Evolutionary conservation across 495 filamentous ascomycete genomes (phyloP).

Genomic region (Penicillium lagena): DNA sequence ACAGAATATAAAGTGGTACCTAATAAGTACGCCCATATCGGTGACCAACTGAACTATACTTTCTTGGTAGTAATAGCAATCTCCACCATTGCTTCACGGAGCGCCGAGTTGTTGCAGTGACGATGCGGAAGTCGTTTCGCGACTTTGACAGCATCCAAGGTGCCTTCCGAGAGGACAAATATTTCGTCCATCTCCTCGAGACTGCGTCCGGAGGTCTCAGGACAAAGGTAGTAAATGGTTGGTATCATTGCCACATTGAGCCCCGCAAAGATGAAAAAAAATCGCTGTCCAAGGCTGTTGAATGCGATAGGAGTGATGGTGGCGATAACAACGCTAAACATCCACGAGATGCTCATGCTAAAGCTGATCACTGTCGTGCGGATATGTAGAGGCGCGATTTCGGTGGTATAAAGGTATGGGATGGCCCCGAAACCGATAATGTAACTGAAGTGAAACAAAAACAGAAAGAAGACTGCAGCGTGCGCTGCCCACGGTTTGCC

Average conservation of each 20-base stretch:
- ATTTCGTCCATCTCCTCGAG: conserved; percentile 47
- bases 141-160: conserved; percentile 12
- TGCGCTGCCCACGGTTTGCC: conserved; percentile 7
- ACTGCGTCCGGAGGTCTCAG: conserved; percentile 48
- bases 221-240: conserved; percentile 52
- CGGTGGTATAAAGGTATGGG: conserved; percentile 48
- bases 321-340: conserved; percentile 20
- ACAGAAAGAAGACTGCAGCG: conserved; percentile 41
- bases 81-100: too few species aligned
- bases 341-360: conserved; percentile 42
- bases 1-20: too few species aligned
- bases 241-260: conserved; percentile 55
- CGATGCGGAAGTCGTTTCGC: conserved; percentile 9
- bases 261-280: conserved; percentile 23
- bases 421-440: conserved; percentile 48
- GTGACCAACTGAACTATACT: too few species aligned
- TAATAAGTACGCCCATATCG: too few species aligned
- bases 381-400: conserved; percentile 43
- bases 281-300: conserved; percentile 12
- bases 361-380: conserved; percentile 43
- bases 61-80: too few species aligned
- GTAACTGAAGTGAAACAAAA: conserved; percentile 48
- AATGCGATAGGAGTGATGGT: conserved; percentile 17
- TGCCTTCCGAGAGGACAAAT: conserved; percentile 23
- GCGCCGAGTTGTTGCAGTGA: neutral